Evolutionary conservation across 2,329 filamentous ascomycete genomes (phyloP).

Genomic region (Cryphonectria japonica): DNA sequence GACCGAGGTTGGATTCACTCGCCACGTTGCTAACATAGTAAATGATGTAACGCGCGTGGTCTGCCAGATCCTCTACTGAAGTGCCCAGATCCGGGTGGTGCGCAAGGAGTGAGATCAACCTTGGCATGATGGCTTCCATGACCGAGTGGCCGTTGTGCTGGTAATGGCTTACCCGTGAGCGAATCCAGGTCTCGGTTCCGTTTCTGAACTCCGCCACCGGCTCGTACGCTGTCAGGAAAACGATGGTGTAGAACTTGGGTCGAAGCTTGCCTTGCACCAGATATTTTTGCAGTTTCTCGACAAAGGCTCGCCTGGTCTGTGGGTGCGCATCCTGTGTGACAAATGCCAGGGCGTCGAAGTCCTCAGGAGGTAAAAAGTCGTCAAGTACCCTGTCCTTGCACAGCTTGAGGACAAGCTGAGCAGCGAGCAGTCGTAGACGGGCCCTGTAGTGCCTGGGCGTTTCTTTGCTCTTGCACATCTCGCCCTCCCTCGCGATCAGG

Average conservation of each 20-base stretch:
- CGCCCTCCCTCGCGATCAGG: constrained; percentile 75
- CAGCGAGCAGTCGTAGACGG: constrained; percentile 80
- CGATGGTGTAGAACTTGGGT: constrained; percentile 81
- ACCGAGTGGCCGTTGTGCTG: constrained; percentile 61
- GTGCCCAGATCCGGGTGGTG: constrained; percentile 89
- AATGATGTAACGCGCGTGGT: constrained; percentile 86
- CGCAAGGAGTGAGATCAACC: constrained; percentile 84
- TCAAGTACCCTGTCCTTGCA: constrained; percentile 79
- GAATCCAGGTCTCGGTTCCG: constrained; percentile 84
- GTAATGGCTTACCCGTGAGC: constrained; percentile 74
- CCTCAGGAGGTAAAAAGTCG: constrained; percentile 68
- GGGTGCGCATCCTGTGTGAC: constrained; percentile 78
- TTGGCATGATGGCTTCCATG: constrained; percentile 80
- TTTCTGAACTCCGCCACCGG: constrained; percentile 74
- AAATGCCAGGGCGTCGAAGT: constrained; percentile 82
- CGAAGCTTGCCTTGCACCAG: constrained; percentile 73
- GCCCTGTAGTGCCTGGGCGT: constrained; percentile 80
- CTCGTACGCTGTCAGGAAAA: constrained; percentile 92
- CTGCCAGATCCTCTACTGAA: constrained; percentile 69
- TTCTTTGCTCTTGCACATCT: constrained; percentile 74
- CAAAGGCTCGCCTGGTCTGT: constrained; percentile 77
- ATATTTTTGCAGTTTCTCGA: constrained; percentile 88
- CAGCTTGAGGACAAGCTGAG: constrained; percentile 81
- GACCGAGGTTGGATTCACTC: constrained; percentile 81
- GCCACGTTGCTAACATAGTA: constrained; percentile 86